phyloP scores from a whole-genome alignment of 768 basidiomycete genomes.

The Pleurotus sapidus region DNA sequence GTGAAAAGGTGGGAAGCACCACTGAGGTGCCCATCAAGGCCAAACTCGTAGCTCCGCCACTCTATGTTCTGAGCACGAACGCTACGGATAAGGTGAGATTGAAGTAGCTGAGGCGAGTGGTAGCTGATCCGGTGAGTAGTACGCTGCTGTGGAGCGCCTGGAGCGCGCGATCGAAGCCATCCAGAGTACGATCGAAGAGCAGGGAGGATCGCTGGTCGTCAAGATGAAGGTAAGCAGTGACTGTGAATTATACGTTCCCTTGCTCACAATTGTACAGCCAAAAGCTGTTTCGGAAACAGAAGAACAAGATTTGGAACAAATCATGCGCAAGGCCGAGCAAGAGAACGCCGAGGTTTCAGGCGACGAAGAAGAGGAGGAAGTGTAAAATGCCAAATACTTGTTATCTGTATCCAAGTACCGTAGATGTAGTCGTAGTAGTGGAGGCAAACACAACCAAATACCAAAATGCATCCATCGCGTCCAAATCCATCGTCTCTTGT shows the following conservation, averaged over 20 bases:
- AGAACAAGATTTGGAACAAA: slow-evolving; percentile 93
- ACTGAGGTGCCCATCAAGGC: slow-evolving; percentile 96
- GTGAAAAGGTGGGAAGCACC: slow-evolving; percentile 76
- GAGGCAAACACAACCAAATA: no score
- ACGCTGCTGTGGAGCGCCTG: slow-evolving; percentile 86
- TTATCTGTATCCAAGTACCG: no score
- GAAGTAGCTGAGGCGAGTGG: background rate
- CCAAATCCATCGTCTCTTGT: no score
- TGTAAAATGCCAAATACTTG: no score
- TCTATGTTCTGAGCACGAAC: slow-evolving; percentile 95
- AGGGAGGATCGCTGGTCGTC: slow-evolving; percentile 83
- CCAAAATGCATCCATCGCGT: no score
- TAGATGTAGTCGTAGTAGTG: no score
- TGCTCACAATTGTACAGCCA: no score
- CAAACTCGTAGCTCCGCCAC: slow-evolving; percentile 91
- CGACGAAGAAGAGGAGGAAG: slow-evolving; percentile 81
- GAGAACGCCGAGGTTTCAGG: slow-evolving; percentile 97
- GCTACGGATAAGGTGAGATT: slow-evolving; percentile 86
- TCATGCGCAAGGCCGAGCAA: slow-evolving; percentile 91
- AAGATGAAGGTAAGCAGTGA: slow-evolving; percentile 84
- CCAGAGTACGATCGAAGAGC: slow-evolving; percentile 75
- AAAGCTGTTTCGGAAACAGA: slow-evolving; percentile 98
- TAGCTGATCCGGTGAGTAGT: slow-evolving; percentile 34
- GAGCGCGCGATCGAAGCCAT: slow-evolving; percentile 94
- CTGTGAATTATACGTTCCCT: no score